Conservation (phyloP, 31 red algal genomes). For the Asparagopsis taxiformis region DNA sequence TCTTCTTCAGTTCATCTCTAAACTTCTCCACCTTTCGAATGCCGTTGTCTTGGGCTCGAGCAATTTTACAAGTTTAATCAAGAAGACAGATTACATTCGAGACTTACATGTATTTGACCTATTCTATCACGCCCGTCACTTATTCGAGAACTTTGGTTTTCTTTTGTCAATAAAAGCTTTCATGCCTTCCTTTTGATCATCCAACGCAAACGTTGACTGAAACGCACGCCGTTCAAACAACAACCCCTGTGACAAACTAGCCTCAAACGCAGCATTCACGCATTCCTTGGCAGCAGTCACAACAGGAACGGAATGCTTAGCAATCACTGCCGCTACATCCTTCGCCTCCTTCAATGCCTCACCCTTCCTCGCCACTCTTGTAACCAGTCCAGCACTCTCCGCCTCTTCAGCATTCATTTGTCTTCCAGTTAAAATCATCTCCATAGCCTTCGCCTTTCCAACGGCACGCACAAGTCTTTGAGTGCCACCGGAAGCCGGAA, state of each 20-base stretch:
- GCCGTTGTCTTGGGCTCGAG: too few relatives aligned
- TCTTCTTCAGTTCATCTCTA: too few relatives aligned
- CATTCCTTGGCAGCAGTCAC: conserved; percentile 85
- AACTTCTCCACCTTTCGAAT: too few relatives aligned
- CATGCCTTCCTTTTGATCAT: conserved; percentile 98
- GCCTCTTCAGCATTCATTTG: conserved; percentile 89
- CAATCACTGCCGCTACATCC: conserved; percentile 72
- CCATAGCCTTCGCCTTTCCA: conserved; percentile 97
- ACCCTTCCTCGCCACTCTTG: conserved; percentile 58
- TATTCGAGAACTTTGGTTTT: conserved; percentile 44
- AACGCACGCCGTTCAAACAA: conserved; percentile 80
- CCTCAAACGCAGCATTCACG: conserved; percentile 85
- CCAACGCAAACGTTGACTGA: conserved; percentile 80
- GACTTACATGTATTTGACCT: too few relatives aligned
- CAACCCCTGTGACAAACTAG: conserved; percentile 58
- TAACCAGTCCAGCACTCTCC: conserved; percentile 86
- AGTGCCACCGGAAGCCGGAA: conserved; percentile 92
- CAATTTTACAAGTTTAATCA: too few relatives aligned
- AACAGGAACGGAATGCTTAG: conserved; percentile 60
- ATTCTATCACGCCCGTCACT: conserved; percentile 7
- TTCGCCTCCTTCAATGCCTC: conserved; percentile 69
- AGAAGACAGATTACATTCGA: too few relatives aligned
- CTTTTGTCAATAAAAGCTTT: conserved; percentile 86
- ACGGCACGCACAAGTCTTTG: conserved; percentile 91
- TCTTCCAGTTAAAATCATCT: conserved; percentile 92